phyloP scores from a whole-genome alignment of 257 asterid species.

The Solanum lycopersicoides region DNA sequence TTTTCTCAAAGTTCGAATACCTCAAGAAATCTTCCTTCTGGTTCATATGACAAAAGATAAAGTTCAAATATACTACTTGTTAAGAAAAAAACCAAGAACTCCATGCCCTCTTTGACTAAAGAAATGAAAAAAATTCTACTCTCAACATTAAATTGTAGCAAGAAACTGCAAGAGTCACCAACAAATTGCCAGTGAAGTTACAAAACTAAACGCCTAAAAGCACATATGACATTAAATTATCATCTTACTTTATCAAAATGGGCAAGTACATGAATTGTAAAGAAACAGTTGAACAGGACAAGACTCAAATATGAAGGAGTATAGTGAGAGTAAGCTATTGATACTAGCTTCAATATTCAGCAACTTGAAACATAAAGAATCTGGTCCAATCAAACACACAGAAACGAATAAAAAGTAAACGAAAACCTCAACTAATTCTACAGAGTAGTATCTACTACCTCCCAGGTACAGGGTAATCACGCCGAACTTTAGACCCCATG shows the following conservation, averaged over 20 bases:
- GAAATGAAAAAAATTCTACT: background rate
- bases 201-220: background rate
- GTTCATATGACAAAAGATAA: background rate
- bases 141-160: background rate
- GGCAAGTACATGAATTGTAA: background rate
- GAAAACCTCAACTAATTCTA: background rate
- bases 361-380: background rate
- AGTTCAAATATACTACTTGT: background rate
- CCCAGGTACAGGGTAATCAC: background rate
- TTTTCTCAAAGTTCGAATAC: background rate
- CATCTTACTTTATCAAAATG: background rate
- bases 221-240: background rate
- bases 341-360: background rate
- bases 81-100: background rate
- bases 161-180: background rate
- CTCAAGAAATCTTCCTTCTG: background rate
- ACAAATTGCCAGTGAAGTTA: background rate
- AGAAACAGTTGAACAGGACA: background rate
- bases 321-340: background rate
- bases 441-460: background rate
- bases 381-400: background rate
- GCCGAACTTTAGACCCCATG: background rate
- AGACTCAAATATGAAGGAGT: background rate
- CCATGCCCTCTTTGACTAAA: background rate
- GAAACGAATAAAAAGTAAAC: background rate